Evolutionary conservation across 208 protist species (phyloP).

Genomic region (Entamoeba nuttalli): DNA sequence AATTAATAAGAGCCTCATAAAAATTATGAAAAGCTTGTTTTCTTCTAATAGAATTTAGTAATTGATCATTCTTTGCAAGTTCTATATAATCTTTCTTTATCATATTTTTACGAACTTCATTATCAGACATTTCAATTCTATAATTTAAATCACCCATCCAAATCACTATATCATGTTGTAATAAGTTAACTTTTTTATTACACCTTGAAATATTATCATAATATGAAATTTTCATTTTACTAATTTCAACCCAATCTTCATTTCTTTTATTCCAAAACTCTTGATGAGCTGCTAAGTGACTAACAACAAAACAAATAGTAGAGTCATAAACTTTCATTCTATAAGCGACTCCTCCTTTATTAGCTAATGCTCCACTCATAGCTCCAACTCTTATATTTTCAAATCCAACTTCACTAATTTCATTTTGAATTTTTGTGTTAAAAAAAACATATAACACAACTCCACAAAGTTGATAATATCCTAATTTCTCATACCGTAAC

Average conservation of each 20-base stretch:
- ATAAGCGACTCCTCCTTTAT: constrained; percentile 70
- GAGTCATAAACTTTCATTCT: constrained; percentile 53
- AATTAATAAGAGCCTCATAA: constrained; percentile 57
- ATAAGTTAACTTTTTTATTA: not conserved
- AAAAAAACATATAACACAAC: not conserved
- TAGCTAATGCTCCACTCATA: constrained; percentile 46
- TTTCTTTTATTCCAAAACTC: constrained; percentile 53
- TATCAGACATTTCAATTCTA: constrained; percentile 51
- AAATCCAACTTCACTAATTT: not conserved
- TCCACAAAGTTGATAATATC: not conserved
- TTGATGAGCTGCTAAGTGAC: constrained; percentile 67
- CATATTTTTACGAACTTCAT: not conserved
- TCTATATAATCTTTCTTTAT: not conserved
- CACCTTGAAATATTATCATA: not conserved
- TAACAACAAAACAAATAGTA: constrained; percentile 61
- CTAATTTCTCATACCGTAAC: not conserved
- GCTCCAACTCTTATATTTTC: constrained; percentile 15
- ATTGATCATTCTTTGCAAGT: constrained; percentile 25
- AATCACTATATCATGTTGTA: constrained; percentile 59
- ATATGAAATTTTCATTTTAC: constrained; percentile 16
- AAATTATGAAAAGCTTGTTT: constrained; percentile 33
- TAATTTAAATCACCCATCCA: constrained; percentile 82
- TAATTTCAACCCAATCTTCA: constrained; percentile 54
- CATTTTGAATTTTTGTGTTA: not conserved
- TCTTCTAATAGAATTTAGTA: constrained; percentile 40